Evolutionary conservation across 2,329 filamentous ascomycete genomes (phyloP), one percentile per base, ranked within the genome.

Genomic region (Aspergillus sp.): DNA sequence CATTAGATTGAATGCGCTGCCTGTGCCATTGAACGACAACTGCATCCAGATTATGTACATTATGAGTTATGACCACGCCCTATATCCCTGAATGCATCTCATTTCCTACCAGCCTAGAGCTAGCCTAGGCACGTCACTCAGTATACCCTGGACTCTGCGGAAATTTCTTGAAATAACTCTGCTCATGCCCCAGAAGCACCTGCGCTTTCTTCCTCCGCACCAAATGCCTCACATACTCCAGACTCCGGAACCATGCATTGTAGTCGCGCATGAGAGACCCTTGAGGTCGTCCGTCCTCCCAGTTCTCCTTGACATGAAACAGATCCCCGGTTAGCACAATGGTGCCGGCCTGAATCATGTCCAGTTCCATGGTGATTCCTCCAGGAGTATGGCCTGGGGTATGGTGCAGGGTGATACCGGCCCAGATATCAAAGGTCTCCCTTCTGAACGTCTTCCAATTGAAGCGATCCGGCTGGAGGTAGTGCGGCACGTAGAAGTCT

Each of bases 221-320:
- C 33, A 50, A 30, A 17, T 22, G n/a, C 16, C 19, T 38, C 9
- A 41, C 42, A 13, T 46, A 50, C 10, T 50, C 42, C 17, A 41
- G 35, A 30, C 49, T 50, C 11, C 49, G 26, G 19, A 24, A 24
- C 49, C 49, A 51, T 4, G 14, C 13, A 9, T 16, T 42, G 41
- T 47, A 51, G 14, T 51, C 35, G 13, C 49, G 14, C 43, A 47
- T 51, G 3, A 47, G 35, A 11, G 33, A 47, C 10, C 44, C 49
- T 6, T 30, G 22, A 10, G 47, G 22, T 35, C 13, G 22, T 1
- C 24, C 38, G 2, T 42, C 36, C 38, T 49, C 47, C 9, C n/a
- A 49, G 11, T 49, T 49, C 11, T 43, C 47, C 11, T 33, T 42
- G 6, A 49, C 24, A 16, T 49, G 47, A 8, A 42, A 49, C 10